Conservation (phyloP, 2,329 filamentous ascomycete genomes). For the Xylaria arbuscula region DNA sequence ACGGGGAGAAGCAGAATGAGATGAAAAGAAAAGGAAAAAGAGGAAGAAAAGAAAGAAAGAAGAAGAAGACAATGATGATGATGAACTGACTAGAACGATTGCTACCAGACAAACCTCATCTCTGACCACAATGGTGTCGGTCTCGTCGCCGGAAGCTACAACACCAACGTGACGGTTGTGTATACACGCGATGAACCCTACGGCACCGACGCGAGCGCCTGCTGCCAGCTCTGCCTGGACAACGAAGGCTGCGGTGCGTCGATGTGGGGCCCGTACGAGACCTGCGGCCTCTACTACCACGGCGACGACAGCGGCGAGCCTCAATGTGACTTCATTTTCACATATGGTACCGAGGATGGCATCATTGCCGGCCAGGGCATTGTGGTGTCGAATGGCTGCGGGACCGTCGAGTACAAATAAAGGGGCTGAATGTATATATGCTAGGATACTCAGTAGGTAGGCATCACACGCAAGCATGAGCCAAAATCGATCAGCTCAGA, state of each 20-base stretch:
- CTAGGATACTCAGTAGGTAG: too few species aligned
- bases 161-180: constrained; percentile 37
- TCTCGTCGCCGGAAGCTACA: constrained; percentile 37
- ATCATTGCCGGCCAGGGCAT: constrained; percentile 39
- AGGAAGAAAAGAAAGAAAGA: not conserved
- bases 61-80: too few species aligned
- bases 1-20: not conserved
- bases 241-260: constrained; percentile 43
- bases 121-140: constrained; percentile 38
- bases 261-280: constrained; percentile 33
- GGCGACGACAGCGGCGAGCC: constrained; percentile 31
- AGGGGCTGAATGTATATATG: too few species aligned
- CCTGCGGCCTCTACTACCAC: constrained; percentile 42
- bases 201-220: constrained; percentile 39
- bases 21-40: not conserved
- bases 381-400: constrained; percentile 40
- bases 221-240: constrained; percentile 48
- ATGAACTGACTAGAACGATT: not conserved
- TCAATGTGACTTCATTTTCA: constrained; percentile 40
- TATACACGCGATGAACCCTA: constrained; percentile 36
- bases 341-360: constrained; percentile 33
- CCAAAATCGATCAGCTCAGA: not conserved
- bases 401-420: constrained; percentile 27
- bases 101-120: constrained; percentile 41
- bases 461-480: too few species aligned